Evolutionary conservation across 2,329 filamentous ascomycete genomes (phyloP), one percentile per base, ranked within the genome.

Genomic region (Zasmidium cellare): DNA sequence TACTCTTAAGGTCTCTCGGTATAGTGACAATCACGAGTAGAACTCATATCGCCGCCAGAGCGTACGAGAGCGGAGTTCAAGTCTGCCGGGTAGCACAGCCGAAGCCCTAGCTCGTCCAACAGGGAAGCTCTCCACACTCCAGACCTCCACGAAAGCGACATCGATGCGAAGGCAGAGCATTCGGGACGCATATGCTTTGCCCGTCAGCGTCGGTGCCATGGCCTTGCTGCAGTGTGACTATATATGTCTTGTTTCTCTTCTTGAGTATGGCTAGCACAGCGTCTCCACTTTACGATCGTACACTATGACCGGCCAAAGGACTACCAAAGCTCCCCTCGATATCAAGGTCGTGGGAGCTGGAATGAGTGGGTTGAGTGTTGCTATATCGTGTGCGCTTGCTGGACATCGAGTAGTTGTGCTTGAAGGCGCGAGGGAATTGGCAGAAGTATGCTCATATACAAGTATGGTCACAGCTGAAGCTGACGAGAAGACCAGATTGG

Each of bases 401-500:
- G 71, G 71, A 3, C 71, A 74, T 54, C 49, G 67, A 18, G 71
- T 73, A 9, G 58, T 66, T 1, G 62, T 74, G 1, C 62, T 73
- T n/a, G 72, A 74, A 54, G 64, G 58, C 3, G 75, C 77, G 0
- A 59, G 63, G 53, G 68, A 76, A 58, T 66, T 79, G 5, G 74
- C 75, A 46, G 77, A 79, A 62, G 74, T 76, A 72, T 9, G 46
- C 49, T 28, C 12, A 9, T 20, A 31, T 28, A n/a, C 5, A 46
- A 20, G 24, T 20, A 28, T 38, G 9, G 25, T 28, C 23, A 48
- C 46, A 31, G 24, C 18, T 51, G 7, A 16, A 14, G 16, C n/a
- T 23, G 50, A 35, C 18, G 44, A 35, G n/a, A 16, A 54, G 19
- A 20, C 14, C 51, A 82, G 75, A 75, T 82, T 22, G 81, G 81